Evolutionary conservation across 305 asterid genomes (phyloP).

Genomic region (Euphrasia arctica): DNA sequence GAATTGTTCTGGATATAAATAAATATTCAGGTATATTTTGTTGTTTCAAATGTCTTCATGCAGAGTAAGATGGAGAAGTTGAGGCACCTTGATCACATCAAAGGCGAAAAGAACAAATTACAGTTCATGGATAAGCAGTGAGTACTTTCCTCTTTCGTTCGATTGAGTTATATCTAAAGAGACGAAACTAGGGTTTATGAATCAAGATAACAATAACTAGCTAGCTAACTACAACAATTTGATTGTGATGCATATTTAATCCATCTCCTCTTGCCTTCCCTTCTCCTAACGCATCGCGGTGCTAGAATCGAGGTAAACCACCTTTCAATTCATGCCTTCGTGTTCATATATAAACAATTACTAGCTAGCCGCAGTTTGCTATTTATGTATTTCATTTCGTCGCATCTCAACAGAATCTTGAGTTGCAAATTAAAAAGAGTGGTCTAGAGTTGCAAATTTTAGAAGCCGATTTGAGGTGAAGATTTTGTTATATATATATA

Average conservation of each 20-base stretch:
- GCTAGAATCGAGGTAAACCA: slow-evolving; percentile 19
- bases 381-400: neutral
- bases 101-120: slow-evolving; percentile 39
- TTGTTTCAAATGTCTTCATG: neutral
- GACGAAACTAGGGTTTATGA: too few species aligned
- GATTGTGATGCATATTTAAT: slow-evolving; percentile 1
- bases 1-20: neutral
- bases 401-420: slow-evolving; percentile 39
- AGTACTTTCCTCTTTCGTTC: slow-evolving; percentile 7
- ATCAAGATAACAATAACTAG: neutral
- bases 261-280: neutral
- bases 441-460: slow-evolving; percentile 40
- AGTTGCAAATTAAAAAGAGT: slow-evolving; percentile 47
- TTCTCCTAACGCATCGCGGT: neutral
- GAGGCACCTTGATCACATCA: slow-evolving; percentile 41
- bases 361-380: neutral
- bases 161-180: too few species aligned
- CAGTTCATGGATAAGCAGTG: slow-evolving; percentile 52
- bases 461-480: slow-evolving; percentile 53
- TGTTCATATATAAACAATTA: neutral
- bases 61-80: slow-evolving; percentile 53
- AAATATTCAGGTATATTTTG: neutral
- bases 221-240: neutral
- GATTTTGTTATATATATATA: neutral
- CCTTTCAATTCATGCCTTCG: neutral